Evolutionary conservation across 2,329 filamentous ascomycete species (phyloP).

Genomic region (Aspergillus chevalieri): DNA sequence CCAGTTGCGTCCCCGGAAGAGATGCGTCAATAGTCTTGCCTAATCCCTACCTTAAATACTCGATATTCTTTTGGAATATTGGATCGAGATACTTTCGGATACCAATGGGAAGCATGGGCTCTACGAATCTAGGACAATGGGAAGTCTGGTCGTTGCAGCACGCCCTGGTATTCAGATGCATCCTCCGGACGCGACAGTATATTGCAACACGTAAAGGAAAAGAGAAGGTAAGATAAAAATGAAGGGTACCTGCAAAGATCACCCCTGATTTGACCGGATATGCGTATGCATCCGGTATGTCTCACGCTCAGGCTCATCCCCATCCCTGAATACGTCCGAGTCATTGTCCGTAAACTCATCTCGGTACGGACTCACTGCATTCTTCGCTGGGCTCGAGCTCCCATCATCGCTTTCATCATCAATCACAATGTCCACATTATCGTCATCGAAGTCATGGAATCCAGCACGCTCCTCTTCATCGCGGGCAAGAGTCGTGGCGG

Average conservation of each 20-base stretch:
- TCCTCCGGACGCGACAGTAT: too few species aligned
- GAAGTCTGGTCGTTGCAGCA: too few species aligned
- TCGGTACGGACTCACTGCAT: constrained; percentile 41
- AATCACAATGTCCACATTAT: constrained; percentile 35
- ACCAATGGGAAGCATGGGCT: too few species aligned
- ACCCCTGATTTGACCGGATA: constrained; percentile 11
- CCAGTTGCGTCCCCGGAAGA: too few species aligned
- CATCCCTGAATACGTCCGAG: constrained; percentile 42
- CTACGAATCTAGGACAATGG: too few species aligned
- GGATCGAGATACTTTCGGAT: too few species aligned
- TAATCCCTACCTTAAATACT: too few species aligned
- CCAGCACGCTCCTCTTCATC: constrained; percentile 41
- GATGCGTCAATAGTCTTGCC: too few species aligned
- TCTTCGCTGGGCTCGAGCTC: constrained; percentile 17
- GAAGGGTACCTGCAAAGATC: not conserved
- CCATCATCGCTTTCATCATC: constrained; percentile 37
- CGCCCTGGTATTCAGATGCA: too few species aligned
- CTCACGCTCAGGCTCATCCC: constrained; percentile 34
- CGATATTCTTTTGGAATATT: too few species aligned
- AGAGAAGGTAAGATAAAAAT: not conserved
- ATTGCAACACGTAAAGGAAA: too few species aligned
- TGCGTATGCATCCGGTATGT: constrained; percentile 38
- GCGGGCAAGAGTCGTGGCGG: constrained; percentile 33
- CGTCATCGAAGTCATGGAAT: constrained; percentile 36
- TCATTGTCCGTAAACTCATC: constrained; percentile 51